Evolutionary conservation across 164 flowering plant genomes (phyloP).

Genomic region (Sedum album): DNA sequence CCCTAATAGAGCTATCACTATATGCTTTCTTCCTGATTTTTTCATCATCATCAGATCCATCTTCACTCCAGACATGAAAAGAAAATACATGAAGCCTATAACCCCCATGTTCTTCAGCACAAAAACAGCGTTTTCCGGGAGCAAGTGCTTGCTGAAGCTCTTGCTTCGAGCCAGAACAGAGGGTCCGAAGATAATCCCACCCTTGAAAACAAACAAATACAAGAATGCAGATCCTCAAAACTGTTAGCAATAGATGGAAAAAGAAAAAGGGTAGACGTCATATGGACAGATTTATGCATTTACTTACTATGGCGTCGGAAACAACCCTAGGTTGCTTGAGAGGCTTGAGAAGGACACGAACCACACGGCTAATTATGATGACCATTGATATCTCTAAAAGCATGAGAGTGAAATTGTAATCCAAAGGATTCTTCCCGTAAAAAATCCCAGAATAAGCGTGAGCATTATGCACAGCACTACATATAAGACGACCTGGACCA

Average conservation of each 20-base stretch:
- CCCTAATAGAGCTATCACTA: constrained; percentile 18
- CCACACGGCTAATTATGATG: constrained; percentile 18
- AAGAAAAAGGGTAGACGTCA: neutral
- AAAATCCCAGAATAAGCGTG: constrained; percentile 22
- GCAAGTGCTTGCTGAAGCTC: constrained; percentile 17
- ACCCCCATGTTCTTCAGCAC: constrained; percentile 27
- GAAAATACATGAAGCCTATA: constrained; percentile 37
- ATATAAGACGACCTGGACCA: neutral
- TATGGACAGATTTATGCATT: neutral
- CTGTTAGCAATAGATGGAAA: constrained; percentile 1
- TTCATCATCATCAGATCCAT: constrained; percentile 28
- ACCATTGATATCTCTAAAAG: constrained; percentile 25
- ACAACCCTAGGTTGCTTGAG: constrained; percentile 38
- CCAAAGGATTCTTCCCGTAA: constrained; percentile 24
- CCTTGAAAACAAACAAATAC: constrained; percentile 20
- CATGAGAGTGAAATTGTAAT: constrained; percentile 22
- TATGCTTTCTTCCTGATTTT: constrained; percentile 28
- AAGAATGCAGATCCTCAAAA: neutral
- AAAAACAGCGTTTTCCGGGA: constrained; percentile 23
- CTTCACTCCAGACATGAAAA: constrained; percentile 46
- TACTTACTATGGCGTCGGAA: constrained; percentile 36
- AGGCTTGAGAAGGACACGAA: constrained; percentile 43
- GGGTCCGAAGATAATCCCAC: constrained; percentile 60
- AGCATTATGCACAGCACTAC: neutral
- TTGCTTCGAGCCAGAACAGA: constrained; percentile 30